These are phyloP conservation scores for Croton setiger DNA, from an alignment of 441 rosid species.

Conservation along the genomic window DNA sequence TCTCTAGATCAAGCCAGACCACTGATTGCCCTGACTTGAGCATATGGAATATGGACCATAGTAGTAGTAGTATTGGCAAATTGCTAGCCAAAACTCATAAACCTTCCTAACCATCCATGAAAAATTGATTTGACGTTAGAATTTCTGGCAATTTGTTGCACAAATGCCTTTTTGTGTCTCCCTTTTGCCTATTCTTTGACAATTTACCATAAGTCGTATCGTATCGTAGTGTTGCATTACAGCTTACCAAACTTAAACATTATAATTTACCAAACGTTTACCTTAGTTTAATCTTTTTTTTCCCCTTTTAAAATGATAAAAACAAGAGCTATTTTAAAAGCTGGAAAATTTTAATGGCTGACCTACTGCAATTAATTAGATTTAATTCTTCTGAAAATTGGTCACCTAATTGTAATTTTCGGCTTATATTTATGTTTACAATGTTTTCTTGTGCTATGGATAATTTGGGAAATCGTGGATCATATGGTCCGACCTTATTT, in stretches of 20 bases:
- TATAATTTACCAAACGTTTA: background rate
- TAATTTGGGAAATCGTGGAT: no score
- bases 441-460: background rate
- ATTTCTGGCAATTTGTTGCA: slow-evolving; percentile 13
- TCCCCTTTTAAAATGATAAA: background rate
- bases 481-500: no score
- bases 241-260: no score
- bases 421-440: background rate
- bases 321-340: background rate
- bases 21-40: slow-evolving; percentile 26
- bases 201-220: no score
- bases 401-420: background rate
- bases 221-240: no score
- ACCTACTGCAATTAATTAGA: background rate
- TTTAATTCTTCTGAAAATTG: background rate
- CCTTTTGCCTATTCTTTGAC: background rate
- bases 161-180: slow-evolving; percentile 3
- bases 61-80: no score
- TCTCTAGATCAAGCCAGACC: slow-evolving; percentile 19
- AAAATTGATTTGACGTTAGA: slow-evolving; percentile 6
- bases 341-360: background rate
- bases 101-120: background rate
- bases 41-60: no score
- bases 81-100: background rate
- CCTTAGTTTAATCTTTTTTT: no score